phyloP scores from a whole-genome alignment of 2,329 filamentous ascomycete species.

The Phialocephala sp. region DNA sequence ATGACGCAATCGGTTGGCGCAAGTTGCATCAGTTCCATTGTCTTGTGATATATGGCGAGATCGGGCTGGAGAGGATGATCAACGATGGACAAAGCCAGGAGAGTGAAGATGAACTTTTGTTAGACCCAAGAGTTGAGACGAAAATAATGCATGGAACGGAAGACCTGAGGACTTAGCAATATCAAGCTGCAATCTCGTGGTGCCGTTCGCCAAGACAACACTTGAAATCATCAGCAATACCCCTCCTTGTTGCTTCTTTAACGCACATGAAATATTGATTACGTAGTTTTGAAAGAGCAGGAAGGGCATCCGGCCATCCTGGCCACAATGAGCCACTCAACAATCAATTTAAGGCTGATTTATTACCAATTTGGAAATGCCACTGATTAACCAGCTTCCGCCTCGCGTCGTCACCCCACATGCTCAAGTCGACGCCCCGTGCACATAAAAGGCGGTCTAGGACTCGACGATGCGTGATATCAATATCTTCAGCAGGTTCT shows the following conservation, averaged over 20 bases:
- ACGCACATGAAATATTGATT: neutral
- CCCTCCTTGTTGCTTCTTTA: neutral
- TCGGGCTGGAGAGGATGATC: neutral
- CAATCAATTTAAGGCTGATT: neutral
- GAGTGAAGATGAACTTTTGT: neutral
- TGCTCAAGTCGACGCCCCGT: neutral
- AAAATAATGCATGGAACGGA: neutral
- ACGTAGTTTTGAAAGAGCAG: neutral
- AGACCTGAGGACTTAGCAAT: neutral
- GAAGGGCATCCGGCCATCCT: neutral
- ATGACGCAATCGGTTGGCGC: neutral
- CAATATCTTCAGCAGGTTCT: neutral
- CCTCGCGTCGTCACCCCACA: neutral
- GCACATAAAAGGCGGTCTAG: neutral
- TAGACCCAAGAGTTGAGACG: neutral
- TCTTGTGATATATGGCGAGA: neutral
- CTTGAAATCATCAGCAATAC: neutral
- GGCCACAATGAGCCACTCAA: neutral
- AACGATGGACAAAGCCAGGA: neutral
- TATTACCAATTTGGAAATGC: neutral
- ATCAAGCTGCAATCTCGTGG: neutral
- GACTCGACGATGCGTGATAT: neutral
- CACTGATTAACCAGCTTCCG: slow-evolving; percentile 1
- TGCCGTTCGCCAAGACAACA: neutral
- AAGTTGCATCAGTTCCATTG: neutral